Conservation (phyloP, 495 filamentous ascomycete genomes). For the Penicillium coprophilum region DNA sequence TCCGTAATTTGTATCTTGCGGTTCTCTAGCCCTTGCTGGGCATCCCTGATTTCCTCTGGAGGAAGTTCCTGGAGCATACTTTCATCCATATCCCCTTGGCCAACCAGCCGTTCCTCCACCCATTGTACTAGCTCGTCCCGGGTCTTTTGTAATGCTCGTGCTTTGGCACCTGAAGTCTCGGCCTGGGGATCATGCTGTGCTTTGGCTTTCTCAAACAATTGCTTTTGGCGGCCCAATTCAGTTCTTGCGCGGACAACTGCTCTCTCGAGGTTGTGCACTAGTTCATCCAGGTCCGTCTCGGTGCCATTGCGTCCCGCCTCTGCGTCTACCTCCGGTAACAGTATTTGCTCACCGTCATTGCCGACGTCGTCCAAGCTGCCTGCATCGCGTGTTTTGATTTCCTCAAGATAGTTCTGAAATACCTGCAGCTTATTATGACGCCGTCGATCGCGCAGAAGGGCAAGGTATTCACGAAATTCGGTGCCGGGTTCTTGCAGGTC, state of each 20-base stretch:
- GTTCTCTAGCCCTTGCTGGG: conserved; percentile 35
- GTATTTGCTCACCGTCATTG: conserved; percentile 38
- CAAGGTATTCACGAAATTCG: conserved; percentile 51
- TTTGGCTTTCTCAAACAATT: conserved; percentile 57
- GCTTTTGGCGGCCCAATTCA: conserved; percentile 61
- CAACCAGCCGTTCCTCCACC: conserved; percentile 67
- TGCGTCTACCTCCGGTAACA: conserved; percentile 40
- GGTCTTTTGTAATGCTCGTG: conserved; percentile 50
- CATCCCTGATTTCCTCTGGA: conserved; percentile 38
- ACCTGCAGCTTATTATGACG: conserved; percentile 54
- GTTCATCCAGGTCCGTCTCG: conserved; percentile 41
- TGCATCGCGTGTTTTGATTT: conserved; percentile 39
- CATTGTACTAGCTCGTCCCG: conserved; percentile 67
- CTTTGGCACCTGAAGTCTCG: conserved; percentile 37
- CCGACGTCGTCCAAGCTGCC: conserved; percentile 51
- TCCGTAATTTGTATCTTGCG: conserved; percentile 49
- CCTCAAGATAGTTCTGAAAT: conserved; percentile 50
- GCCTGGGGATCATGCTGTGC: conserved; percentile 27
- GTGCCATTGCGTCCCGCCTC: conserved; percentile 6
- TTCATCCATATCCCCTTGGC: conserved; percentile 45
- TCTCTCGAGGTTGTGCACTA: conserved; percentile 63
- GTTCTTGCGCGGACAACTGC: conserved; percentile 63
- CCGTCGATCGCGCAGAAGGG: conserved; percentile 54
- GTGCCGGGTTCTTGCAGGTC: conserved; percentile 31
- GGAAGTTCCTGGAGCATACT: conserved; percentile 39